Conservation (phyloP, 2,329 filamentous ascomycete species). For the Gaeumannomyces sp. region DNA sequence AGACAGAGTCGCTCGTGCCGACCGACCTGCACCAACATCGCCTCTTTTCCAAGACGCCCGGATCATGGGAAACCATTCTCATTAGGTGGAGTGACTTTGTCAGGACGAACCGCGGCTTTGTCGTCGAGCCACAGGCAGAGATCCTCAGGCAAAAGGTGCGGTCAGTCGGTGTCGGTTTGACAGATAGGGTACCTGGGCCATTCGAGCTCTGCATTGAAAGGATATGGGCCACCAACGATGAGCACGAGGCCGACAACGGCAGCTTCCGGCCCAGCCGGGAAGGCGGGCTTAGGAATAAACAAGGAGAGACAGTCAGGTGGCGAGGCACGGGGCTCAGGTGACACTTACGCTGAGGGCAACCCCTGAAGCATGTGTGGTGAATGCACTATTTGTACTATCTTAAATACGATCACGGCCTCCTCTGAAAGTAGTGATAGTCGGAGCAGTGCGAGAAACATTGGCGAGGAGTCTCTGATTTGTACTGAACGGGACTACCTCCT, state of each 20-base stretch:
- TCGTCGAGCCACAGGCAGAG: conserved; percentile 88
- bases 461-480: not conserved
- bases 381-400: not conserved
- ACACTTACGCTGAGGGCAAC: not conserved
- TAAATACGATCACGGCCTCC: not conserved
- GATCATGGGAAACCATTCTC: conserved; percentile 92
- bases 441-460: too few relatives aligned
- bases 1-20: conserved; percentile 87
- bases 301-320: conserved; percentile 38
- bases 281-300: conserved; percentile 34
- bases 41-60: conserved; percentile 69
- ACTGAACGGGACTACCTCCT: too few relatives aligned
- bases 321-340: not conserved
- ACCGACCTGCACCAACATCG: conserved; percentile 97
- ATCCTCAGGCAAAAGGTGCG: conserved; percentile 80
- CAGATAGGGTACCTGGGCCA: conserved; percentile 79
- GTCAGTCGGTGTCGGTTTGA: conserved; percentile 81
- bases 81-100: conserved; percentile 92
- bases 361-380: not conserved
- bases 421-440: not conserved
- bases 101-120: conserved; percentile 84
- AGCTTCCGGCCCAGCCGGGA: conserved; percentile 20
- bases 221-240: conserved; percentile 83
- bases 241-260: conserved; percentile 28
- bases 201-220: conserved; percentile 82